Base-by-base conservation (phyloP, 192 early-diverging fungal species). In the Podila minutissima region DNA sequence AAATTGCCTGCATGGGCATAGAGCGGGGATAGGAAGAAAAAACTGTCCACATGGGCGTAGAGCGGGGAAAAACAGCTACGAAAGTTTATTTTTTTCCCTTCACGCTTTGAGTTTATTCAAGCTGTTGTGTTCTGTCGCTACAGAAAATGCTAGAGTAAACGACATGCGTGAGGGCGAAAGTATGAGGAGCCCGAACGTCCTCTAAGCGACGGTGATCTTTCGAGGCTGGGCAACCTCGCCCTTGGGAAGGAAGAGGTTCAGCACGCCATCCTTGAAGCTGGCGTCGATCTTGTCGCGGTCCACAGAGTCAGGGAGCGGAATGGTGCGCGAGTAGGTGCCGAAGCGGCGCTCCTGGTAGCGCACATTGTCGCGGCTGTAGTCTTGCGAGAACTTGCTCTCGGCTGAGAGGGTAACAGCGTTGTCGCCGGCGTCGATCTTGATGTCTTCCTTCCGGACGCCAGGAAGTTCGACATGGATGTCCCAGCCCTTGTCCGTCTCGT, bases 261-360 rank as follows among this genome's bases (percentile, higher is more conserved):
- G 72, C 20, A 91, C 75, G 11, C 91, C 91, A 70, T 91, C 69
- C 6, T 91, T 64, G 59, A 86, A 83, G 38, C 77, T 89, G 65
- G 91, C 90, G 48, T 71, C 41, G 31, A 90, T 86, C 13, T 84
- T 76, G 8, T 88, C 84, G 11, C 64, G 51, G 19, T 88, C 82
- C 41, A 85, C 82, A 64, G 83, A 83, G 3, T 64, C 38, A 2
- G 91, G 89, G 22, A 92, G 78, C 24, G 82, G 66, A 62, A 92
- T 69, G 32, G 58, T 67, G 29, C 88, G 85, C 11, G 71, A 72
- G 70, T 84, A 92, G 38, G 58, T 83, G 33, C 89, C 89, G 50
- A 74, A 84, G 41, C 74, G 75, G 28, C 91, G 83, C 74, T 91
- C 91, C 61, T 77, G 74, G 26, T 85, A 83, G 28, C 74, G 88